These are phyloP conservation scores for Caryopteris hybrid DNA, from an alignment of 305 asterid species.

Conservation along the genomic window DNA sequence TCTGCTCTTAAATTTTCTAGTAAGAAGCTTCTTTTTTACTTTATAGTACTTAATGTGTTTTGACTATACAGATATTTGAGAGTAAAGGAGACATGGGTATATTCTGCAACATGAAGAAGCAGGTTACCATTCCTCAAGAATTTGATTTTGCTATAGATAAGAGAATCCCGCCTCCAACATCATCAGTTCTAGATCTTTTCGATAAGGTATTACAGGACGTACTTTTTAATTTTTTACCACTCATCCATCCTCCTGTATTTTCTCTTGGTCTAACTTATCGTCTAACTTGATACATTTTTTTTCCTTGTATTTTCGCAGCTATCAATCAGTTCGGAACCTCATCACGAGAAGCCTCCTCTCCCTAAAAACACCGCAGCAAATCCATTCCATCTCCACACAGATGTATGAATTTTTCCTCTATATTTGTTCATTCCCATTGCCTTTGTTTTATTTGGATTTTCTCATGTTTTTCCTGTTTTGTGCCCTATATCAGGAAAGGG, in stretches of 20 bases:
- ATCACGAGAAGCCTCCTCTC: constrained; percentile 53
- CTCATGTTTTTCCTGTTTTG: constrained; percentile 7
- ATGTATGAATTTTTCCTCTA: constrained; percentile 33
- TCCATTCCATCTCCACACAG: constrained; percentile 88
- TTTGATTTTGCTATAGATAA: constrained; percentile 81
- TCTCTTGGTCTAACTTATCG: background rate
- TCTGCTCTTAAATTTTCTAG: too few relatives aligned
- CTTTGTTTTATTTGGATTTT: background rate
- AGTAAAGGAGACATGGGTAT: constrained; percentile 92
- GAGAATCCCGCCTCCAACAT: constrained; percentile 77
- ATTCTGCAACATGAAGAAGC: constrained; percentile 71
- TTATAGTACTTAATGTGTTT: background rate
- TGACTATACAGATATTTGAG: constrained; percentile 65
- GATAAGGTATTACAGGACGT: constrained; percentile 55
- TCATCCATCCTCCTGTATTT: background rate
- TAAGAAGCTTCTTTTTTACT: background rate
- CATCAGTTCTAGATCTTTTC: constrained; percentile 60
- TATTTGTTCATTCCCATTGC: background rate
- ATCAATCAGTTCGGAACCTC: constrained; percentile 64
- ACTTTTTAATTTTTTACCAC: too few relatives aligned
- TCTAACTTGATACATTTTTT: background rate
- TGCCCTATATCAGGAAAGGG: constrained; percentile 57
- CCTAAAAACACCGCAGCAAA: constrained; percentile 63
- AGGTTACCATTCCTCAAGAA: constrained; percentile 74
- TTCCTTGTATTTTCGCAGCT: constrained; percentile 40